Base-by-base conservation (phyloP, 1,284 basidiomycete genomes). In the Pyrrhoderma noxium region DNA sequence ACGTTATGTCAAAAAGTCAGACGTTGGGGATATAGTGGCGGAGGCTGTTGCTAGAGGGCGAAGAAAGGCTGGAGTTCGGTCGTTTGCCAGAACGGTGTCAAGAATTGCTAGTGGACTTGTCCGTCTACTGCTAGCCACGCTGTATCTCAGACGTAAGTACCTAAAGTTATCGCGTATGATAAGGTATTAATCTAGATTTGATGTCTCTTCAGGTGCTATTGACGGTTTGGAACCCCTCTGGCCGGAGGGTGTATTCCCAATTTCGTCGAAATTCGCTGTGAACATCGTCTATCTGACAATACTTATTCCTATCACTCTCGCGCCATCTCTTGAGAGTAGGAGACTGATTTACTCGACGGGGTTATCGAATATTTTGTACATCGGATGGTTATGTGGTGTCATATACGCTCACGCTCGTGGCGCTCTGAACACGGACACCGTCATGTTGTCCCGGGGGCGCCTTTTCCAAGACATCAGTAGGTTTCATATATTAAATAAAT, bases 401-500 rank as follows among this genome's bases (percentile, higher is more conserved):
- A 67, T 70, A 14, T 75, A 74, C 56, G 74, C 77, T 18, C 71
- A 80, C 61, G 64, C 70, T 0, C 65, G 71, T 43, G 74, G 74
- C 18, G 64, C 68, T 8, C 65, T 74, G 13, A 62, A 63, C n/a
- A 58, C 62, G 8, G 66, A 67, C 38, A 57, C 66, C 19, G 65
- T 64, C 36, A 71, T 70, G 64, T 57, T 69, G 16, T 68, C 64
- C 45, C 61, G 70, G 49, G 79, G 80, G 21, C 60, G 68, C 31
- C 66, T 84, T 35, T 84, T 81, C 80, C 75, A 80, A 59, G 77
- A 76, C 56, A 71, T 79, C 51, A 75, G 85, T 86, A 57, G 54
- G 80, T 76, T 23, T 49, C 37, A 43, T 47, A 40, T n/a, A 13
- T 25, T 18, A 8, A 22, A 41, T 1, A 18, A 1, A 50, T 48